Base-by-base conservation (phyloP, 257 asterid genomes). In the Petunia axillaris region DNA sequence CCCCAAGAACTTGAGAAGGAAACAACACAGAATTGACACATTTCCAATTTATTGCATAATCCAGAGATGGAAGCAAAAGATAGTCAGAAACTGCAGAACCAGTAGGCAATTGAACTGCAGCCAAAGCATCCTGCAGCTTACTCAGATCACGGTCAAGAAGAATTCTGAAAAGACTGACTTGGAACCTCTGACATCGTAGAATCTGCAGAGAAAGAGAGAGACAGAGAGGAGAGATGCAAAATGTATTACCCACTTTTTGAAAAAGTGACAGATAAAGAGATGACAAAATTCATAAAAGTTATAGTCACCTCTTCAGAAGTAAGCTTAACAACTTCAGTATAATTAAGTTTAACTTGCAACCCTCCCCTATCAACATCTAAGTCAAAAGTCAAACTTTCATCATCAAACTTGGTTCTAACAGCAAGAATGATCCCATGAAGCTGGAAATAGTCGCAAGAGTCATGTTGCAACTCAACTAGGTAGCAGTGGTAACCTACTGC, bases 31-130 rank as follows among this genome's bases (percentile, higher is more conserved):
- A 81, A 41, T 3, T 15, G 53, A 95, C 78, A 81, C 84, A 84
- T 50, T 81, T 55, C 98, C 98, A 95, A 38, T 93, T 89, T 25
- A 93, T 78, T 5, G 36, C 16, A 3, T 83, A 60, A 57, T 81
- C 79, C 16, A 78, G 39, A 81, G 85, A 77, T 16, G 99, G 99
- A 44, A 95, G 85, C 74, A 93, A 90, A 76, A 93, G 96, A 85
- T 91, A 95, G 79, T 89, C 86, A 62, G 85, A 85, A 25, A 79
- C 55, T 44, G 81, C 38, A 38, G 79, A 68, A 64, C 80, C 88
- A 46, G 71, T 79, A 66, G 16, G 78, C 44, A 2, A 36, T 37
- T 65, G 63, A 50, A 11, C 54, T 76, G 79, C 77, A 59, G 66
- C 79, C 36, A 86, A 64, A 44, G 80, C 83, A 76, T 85, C 89